These are phyloP conservation scores for Starmerella floris DNA, from an alignment of 805 yeast species.

Conservation along the genomic window DNA sequence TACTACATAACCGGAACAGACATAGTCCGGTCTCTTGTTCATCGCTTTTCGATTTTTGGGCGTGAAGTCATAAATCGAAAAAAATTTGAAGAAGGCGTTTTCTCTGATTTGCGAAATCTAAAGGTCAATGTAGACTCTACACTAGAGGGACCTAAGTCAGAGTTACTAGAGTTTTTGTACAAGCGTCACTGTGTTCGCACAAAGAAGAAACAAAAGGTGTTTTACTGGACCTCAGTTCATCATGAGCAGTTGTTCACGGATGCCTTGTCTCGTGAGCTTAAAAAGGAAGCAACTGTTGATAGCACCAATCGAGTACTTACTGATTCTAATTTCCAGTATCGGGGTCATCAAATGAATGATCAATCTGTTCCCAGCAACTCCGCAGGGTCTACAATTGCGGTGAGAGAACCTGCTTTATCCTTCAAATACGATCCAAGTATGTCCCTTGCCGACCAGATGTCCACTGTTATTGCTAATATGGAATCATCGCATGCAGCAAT, in stretches of 20 bases:
- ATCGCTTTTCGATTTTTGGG: conserved; percentile 79
- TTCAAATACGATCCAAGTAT: conserved; percentile 43
- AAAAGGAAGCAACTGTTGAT: conserved; percentile 3
- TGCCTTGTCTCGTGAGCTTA: conserved; percentile 76
- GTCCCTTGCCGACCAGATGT: conserved; percentile 28
- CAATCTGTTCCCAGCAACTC: neutral
- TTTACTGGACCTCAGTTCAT: conserved; percentile 93
- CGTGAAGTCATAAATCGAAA: conserved; percentile 70
- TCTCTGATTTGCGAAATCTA: conserved; percentile 73
- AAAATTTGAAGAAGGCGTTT: conserved; percentile 93
- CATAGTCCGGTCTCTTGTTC: conserved; percentile 83
- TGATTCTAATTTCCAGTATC: too few species aligned
- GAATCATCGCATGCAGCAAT: neutral
- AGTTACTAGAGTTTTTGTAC: conserved; percentile 67
- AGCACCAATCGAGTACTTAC: neutral
- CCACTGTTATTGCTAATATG: neutral
- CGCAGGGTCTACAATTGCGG: conserved; percentile 47
- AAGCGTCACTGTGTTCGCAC: conserved; percentile 80
- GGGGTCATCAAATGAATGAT: too few species aligned
- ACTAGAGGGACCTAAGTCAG: conserved; percentile 76
- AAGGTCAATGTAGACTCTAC: conserved; percentile 74
- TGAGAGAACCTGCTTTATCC: conserved; percentile 62
- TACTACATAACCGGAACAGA: conserved; percentile 92
- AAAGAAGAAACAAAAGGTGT: conserved; percentile 92
- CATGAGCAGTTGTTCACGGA: conserved; percentile 85